Evolutionary conservation across 352 stramenopile species (phyloP), one percentile per base, ranked within the genome.

Genomic region (Pythium apleroticum): DNA sequence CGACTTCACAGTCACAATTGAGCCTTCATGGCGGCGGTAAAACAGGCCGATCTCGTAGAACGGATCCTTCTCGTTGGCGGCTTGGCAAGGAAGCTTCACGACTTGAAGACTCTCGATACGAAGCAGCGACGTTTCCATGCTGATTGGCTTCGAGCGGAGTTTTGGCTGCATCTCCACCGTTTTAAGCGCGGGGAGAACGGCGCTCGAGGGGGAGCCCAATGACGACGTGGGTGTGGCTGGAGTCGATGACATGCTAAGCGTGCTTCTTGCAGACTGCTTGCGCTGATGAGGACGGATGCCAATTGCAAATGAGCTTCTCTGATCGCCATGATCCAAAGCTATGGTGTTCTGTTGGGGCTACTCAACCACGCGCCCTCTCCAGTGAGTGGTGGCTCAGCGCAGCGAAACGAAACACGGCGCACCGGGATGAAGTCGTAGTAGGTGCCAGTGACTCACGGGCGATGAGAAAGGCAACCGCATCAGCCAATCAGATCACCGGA

Each of bases 11-110:
- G n/a, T n/a, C 39, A 15, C 39, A 20, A 63, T 49, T n/a, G n/a
- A 45, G 15, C 57, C 43, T 25, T 30, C 27, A 20, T 15, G 6
- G 5, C 43, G 45, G 8, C n/a, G 24, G 43, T 41, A 27, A 45
- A 48, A 63, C 43, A 63, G n/a, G 31, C 45, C 24, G 43, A 63
- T 33, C 4, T 24, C 33, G 46, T 63, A 63, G 15, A 31, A 17
- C 30, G 53, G 57, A 25, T 30, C 39, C 27, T 54, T 63, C n/a
- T 30, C 43, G n/a, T 19, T 20, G 6, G 2, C 7, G 7, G 11
- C 57, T 11, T 30, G 4, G 14, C 17, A n/a, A 0, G 19, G 11
- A 6, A 48, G 9, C 43, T 19, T 11, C 10, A 48, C 43, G n/a
- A 56, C 14, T 0, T 56, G 24, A 28, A 63, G 20, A 4, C 27